Conservation (phyloP, 495 filamentous ascomycete genomes). For the Lophiotrema nucula region DNA sequence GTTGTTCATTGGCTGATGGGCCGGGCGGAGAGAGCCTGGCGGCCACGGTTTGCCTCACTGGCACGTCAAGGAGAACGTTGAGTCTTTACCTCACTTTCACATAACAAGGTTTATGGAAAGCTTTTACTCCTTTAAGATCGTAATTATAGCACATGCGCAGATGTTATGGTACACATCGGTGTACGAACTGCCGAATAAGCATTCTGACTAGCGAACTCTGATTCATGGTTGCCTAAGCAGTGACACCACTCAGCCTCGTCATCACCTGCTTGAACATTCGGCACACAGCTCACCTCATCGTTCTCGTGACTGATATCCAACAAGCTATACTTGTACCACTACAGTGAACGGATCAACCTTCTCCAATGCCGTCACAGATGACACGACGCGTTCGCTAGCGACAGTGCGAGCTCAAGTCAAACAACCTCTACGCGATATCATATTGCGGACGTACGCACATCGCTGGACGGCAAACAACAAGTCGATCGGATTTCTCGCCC, state of each 20-base stretch:
- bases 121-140: too few species aligned
- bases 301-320: neutral
- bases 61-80: too few species aligned
- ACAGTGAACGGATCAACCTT: constrained; percentile 1
- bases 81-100: too few species aligned
- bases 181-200: constrained; percentile 6
- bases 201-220: constrained; percentile 2
- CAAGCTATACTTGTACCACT: constrained; percentile 3
- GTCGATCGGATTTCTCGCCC: constrained; percentile 4
- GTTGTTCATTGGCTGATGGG: constrained; percentile 26
- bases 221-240: constrained; percentile 5
- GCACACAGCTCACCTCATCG: too few species aligned
- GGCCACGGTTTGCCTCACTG: constrained; percentile 33
- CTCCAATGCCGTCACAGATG: constrained; percentile 2
- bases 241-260: neutral
- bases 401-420: constrained; percentile 5
- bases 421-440: constrained; percentile 1
- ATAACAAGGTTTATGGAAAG: too few species aligned
- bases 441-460: neutral
- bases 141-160: too few species aligned
- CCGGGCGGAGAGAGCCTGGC: constrained; percentile 32
- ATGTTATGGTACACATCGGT: too few species aligned
- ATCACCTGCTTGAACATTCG: neutral
- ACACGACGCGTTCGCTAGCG: constrained; percentile 3
- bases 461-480: neutral